These are phyloP conservation scores for Vachellia pachyceras DNA, from an alignment of 306 rosid genomes.

Conservation along the genomic window DNA sequence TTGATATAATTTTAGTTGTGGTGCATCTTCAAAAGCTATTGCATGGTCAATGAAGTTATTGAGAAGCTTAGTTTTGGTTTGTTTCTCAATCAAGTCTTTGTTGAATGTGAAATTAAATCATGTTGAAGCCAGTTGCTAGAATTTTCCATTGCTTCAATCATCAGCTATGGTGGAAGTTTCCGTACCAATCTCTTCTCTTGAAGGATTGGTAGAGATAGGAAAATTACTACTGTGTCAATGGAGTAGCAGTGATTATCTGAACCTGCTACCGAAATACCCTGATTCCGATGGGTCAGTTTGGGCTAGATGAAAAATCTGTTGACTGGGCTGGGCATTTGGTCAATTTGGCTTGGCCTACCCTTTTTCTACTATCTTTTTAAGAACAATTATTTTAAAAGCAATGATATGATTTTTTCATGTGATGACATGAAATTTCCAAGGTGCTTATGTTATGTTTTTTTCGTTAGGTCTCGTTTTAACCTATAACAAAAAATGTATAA, in stretches of 20 bases:
- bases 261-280: no score
- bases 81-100: not conserved
- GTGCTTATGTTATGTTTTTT: no score
- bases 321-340: no score
- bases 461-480: no score
- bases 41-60: not conserved
- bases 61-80: not conserved
- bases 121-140: not conserved
- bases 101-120: not conserved
- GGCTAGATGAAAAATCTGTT: no score
- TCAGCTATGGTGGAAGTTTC: slow-evolving; percentile 4
- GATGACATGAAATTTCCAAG: no score
- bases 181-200: not conserved
- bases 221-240: not conserved
- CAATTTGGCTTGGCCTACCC: no score
- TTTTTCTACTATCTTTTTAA: no score
- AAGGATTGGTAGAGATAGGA: not conserved
- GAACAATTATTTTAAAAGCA: no score
- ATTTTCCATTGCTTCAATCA: not conserved
- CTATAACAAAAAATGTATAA: no score
- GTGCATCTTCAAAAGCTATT: not conserved
- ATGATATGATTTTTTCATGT: no score
- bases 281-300: no score
- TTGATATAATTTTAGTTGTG: not conserved
- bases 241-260: not conserved